Base-by-base conservation (phyloP, 495 filamentous ascomycete genomes). In the Thermochaetoides thermophila region DNA sequence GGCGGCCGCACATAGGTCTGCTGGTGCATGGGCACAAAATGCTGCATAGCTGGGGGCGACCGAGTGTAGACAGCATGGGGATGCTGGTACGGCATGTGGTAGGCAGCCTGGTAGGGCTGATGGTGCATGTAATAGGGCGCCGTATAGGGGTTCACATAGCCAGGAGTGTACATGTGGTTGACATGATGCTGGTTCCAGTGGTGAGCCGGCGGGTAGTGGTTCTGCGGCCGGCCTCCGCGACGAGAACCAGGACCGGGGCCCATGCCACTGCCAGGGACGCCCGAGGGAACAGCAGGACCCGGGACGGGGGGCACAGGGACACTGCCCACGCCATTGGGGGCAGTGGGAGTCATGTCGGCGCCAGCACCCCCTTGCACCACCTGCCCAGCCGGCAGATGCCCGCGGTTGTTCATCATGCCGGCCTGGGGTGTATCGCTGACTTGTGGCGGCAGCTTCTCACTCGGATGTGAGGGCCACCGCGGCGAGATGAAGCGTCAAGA, bases 341-440 rank as follows among this genome's bases (percentile, higher is more conserved):
- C 6, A 11, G 21, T 11, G 6, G 49, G 43, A 23, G 51, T 60
- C 56, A 63, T 59, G 45, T 66, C 59, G 26, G 42, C 53, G 15
- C 48, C 50, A n/a, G n/a, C n/a, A n/a, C n/a, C n/a, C 41, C 55
- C 59, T 37, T 59, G 65, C 59, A 65, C 60, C 44, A 55, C 54
- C 56, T 69, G 67, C 66, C 68, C 68, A 65, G 68, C 68, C 67
- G 68, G 66, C 68, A 69, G 68, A 72, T 72, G 68, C 45, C 44
- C 51, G 60, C 56, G 63, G 53, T 55, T 57, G 55, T 69, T 71
- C 68, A 72, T 71, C 68, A 55, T 71, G 62, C 67, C 67, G 66
- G 68, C 66, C 45, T 67, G 65, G 64, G 62, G 49, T 34, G 41
- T 50, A 55, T 29, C 40, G 46, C 60, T 46, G 42, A n/a, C n/a